Evolutionary conservation across 768 basidiomycete species (phyloP), one percentile per base, ranked within the genome.

Genomic region (Pulveroboletus frians): DNA sequence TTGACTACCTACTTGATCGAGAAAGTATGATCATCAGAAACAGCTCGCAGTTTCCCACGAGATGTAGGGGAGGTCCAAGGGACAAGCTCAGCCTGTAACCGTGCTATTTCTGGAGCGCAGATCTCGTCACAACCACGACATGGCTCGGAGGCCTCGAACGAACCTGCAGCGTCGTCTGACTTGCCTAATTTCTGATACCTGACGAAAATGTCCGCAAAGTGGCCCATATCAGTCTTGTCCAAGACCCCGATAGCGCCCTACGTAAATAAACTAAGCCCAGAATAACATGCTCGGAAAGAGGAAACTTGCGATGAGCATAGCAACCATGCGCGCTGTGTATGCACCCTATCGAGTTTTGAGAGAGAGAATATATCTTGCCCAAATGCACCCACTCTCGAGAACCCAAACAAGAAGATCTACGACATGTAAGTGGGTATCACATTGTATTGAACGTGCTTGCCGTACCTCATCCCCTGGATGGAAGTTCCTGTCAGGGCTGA

Each of bases 381-480:
- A 40, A 39, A 40, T 20, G 11, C 20, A 31, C 76, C 51, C 60
- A 84, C 84, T 61, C 85, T 73, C 14, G 85, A 87, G 64, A 88
- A 88, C 7, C 86, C 86, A 64, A 88, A 88, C 27, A 87, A 72
- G 63, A 83, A 88, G 13, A 88, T 81, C 85, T 88, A 48, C 8
- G 10, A 31, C 26, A 50, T n/a, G 50, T 60, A 26, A 57, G 49
- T 34, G 32, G 36, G 4, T 37, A 29, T 34, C 29, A 34, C 18
- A 49, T 42, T 15, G 32, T 15, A 32, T 31, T 29, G 27, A 34
- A 30, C 32, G 4, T 32, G 31, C 21, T 31, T 3, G 30, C 14
- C 58, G 20, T 55, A 84, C 85, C 72, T 88, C 85, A 64, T 88
- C 86, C 42, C 84, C 85, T 14, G 80, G 79, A 42, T 68, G 69